Evolutionary conservation across 2,329 filamentous ascomycete genomes (phyloP), one percentile per base, ranked within the genome.

Genomic region (Didymella segeticola): DNA sequence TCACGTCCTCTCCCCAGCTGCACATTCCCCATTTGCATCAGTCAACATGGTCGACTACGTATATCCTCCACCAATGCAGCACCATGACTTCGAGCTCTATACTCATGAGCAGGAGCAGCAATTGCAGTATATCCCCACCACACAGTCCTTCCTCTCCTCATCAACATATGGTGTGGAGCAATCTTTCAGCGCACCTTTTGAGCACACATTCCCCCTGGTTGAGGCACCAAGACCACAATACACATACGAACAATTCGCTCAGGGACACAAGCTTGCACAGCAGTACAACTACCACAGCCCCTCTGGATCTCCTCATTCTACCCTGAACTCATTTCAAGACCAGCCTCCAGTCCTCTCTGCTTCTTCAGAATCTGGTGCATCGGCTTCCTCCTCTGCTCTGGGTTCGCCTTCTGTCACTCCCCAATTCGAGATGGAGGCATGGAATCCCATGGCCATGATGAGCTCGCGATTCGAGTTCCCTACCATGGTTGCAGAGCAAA

Each of bases 401-500:
- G 79, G 78, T 36, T 83, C 81, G 5, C 81, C 81, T 23, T 77
- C 83, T 81, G 25, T 88, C 82, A 45, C 85, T 81, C 68, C 80
- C 82, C 57, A 91, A 82, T 56, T 86, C 82, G 55, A 81, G 80
- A 47, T 53, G 30, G 53, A 86, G 75, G 50, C 83, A 78, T 46
- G 89, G 88, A 45, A 75, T 73, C 58, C 83, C 47, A 76, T 89
- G 29, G 83, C 82, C 43, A 78, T 89, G 68, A 77, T 89, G 67
- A 77, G 81, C 33, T 83, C 89, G 66, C 75, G 82, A 42, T 85
- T 85, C 68, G 77, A 83, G 45, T 79, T 79, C 53, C 79, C 83
- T 5, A 69, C 63, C 27, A 79, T 83, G 53, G 71, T 79, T 37
- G 76, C 77, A 33, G 72, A 70, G 38, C 74, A 79, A 54, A 80